Evolutionary conservation across 768 basidiomycete genomes (phyloP).

Genomic region (Hygrocybe coccinea): DNA sequence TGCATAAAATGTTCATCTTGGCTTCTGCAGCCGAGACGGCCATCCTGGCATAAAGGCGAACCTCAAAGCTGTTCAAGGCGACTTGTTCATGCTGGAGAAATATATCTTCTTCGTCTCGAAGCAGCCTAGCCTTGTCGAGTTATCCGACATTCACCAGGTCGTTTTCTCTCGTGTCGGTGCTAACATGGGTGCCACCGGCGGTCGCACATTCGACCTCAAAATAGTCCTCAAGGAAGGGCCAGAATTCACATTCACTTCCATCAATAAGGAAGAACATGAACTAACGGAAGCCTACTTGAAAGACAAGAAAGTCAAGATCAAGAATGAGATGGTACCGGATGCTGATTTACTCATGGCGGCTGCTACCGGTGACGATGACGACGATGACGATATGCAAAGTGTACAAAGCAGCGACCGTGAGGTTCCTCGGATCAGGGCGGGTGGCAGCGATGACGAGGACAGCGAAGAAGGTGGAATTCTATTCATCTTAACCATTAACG

Average conservation of each 20-base stretch:
- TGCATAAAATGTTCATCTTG: background rate
- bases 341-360: constrained; percentile 68
- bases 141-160: constrained; percentile 83
- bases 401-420: constrained; percentile 70
- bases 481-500: background rate
- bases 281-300: constrained; percentile 79
- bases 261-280: constrained; percentile 94
- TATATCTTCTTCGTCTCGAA: constrained; percentile 97
- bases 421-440: constrained; percentile 47
- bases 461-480: constrained; percentile 59
- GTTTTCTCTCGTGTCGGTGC: constrained; percentile 92
- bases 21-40: constrained; percentile 67
- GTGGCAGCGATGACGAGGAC: constrained; percentile 60
- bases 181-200: constrained; percentile 73
- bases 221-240: constrained; percentile 81
- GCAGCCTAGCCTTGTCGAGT: constrained; percentile 84
- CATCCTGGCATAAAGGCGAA: constrained; percentile 97
- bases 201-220: constrained; percentile 90
- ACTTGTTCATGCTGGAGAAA: constrained; percentile 97
- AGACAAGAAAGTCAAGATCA: constrained; percentile 87
- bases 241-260: constrained; percentile 85
- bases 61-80: constrained; percentile 93
- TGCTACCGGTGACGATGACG: constrained; percentile 62
- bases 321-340: constrained; percentile 94
- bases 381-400: constrained; percentile 77